A percentile compares a stretch with the other conserved stretches of the same genome.
Evolutionary conservation across 2,329 filamentous ascomycete genomes (phyloP).

Genomic region (Ophiosphaerella narmari): DNA sequence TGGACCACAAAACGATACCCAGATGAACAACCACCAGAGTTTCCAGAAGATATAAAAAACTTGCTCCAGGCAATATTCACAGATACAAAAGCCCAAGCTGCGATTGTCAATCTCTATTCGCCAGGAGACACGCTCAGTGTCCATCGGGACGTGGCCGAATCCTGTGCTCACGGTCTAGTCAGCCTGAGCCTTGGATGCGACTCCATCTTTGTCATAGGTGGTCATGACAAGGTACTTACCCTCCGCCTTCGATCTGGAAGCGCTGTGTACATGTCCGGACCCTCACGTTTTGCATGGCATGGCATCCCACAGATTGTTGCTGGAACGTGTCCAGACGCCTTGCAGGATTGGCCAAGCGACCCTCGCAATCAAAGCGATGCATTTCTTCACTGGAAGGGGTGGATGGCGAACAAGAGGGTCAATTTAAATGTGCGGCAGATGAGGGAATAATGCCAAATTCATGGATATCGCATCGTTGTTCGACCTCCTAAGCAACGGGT

Average conservation of each 20-base stretch:
- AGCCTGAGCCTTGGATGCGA: constrained; percentile 91
- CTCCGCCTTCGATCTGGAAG: constrained; percentile 75
- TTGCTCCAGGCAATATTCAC: constrained; percentile 76
- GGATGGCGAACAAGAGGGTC: constrained; percentile 86
- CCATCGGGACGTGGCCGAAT: constrained; percentile 91
- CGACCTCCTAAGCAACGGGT: too few relatives aligned
- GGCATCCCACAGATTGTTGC: constrained; percentile 86
- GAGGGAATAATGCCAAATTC: constrained; percentile 52
- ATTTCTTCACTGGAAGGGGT: constrained; percentile 77
- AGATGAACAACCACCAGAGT: constrained; percentile 65
- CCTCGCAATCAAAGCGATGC: constrained; percentile 47
- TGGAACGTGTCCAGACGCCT: constrained; percentile 75
- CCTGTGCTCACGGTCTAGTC: constrained; percentile 75
- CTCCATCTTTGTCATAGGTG: constrained; percentile 81
- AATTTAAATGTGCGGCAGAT: constrained; percentile 95
- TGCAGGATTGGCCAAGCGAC: constrained; percentile 72
- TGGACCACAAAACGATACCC: constrained; percentile 91
- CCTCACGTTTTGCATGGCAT: constrained; percentile 90
- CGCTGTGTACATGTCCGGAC: constrained; percentile 84
- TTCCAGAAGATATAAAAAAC: constrained; percentile 72
- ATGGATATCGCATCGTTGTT: background rate
- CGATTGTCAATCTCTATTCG: constrained; percentile 91
- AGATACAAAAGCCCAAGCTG: constrained; percentile 78
- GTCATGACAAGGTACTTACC: constrained; percentile 23
- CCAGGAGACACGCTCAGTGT: constrained; percentile 90